Evolutionary conservation across 768 basidiomycete species (phyloP).

Genomic region (Phanerodontia chrysosporium): DNA sequence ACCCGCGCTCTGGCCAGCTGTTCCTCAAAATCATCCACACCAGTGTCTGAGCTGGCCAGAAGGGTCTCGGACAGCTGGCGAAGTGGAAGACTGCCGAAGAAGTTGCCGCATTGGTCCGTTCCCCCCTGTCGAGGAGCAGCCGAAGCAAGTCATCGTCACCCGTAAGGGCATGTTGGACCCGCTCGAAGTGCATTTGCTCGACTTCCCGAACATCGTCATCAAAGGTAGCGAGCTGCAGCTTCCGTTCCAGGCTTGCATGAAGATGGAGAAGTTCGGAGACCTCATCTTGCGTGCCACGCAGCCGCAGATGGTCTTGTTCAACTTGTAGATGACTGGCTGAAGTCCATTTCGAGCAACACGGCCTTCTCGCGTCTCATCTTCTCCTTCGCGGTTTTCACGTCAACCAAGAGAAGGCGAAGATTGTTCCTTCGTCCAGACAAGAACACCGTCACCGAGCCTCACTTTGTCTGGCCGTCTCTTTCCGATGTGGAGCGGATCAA

Average conservation of each 20-base stretch:
- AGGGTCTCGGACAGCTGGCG: conserved; percentile 98
- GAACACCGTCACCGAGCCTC: conserved; percentile 92
- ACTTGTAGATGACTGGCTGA: conserved; percentile 99
- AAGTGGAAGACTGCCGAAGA: conserved; percentile 99
- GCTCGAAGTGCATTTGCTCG: conserved; percentile 95
- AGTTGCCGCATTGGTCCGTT: conserved; percentile 96
- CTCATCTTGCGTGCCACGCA: conserved; percentile 94
- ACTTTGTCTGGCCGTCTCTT: conserved; percentile 96
- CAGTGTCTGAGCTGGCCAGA: conserved; percentile 99
- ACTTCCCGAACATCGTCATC: conserved; percentile 99
- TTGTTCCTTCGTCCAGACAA: conserved; percentile 97
- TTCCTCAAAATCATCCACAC: conserved; percentile 99
- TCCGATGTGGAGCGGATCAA: conserved; percentile 97
- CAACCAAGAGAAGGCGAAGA: conserved; percentile 99
- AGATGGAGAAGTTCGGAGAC: conserved; percentile 99
- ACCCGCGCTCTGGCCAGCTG: conserved; percentile 95
- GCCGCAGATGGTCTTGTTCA: conserved; percentile 99
- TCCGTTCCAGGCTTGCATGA: conserved; percentile 99
- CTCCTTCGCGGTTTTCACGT: conserved; percentile 95
- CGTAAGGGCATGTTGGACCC: conserved; percentile 99
- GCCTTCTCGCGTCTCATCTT: conserved; percentile 98
- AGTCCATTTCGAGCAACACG: conserved; percentile 97
- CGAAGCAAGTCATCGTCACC: conserved; percentile 99
- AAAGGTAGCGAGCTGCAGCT: conserved; percentile 97
- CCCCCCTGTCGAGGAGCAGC: conserved; percentile 98